Evolutionary conservation across 345 rosid genomes (phyloP).

Genomic region (Gossypium herbaceum): DNA sequence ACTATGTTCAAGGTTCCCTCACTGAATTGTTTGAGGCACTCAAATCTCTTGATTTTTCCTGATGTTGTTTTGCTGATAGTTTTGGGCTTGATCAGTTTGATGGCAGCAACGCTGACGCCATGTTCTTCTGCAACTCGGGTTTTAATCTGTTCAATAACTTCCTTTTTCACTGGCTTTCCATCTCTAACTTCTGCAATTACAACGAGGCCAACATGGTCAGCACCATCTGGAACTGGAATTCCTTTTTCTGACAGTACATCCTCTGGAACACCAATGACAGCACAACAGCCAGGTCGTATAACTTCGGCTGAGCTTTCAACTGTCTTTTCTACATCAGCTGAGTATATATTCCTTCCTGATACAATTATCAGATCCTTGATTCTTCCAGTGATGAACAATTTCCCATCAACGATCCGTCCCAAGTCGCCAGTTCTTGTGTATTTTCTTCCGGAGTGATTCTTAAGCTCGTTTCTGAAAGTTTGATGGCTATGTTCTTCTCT

Average conservation of each 20-base stretch:
- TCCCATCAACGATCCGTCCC: constrained; percentile 55
- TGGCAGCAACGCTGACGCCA: constrained; percentile 45
- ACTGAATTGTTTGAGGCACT: constrained; percentile 53
- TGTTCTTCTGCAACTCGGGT: constrained; percentile 56
- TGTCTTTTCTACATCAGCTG: constrained; percentile 66
- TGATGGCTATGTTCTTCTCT: constrained; percentile 47
- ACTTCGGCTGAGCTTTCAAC: constrained; percentile 54
- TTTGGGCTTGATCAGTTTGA: constrained; percentile 55
- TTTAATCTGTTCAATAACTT: constrained; percentile 37
- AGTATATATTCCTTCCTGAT: constrained; percentile 66
- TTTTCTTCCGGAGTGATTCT: constrained; percentile 32
- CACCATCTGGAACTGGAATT: constrained; percentile 44
- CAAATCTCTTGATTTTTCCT: constrained; percentile 73
- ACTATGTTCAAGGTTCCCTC: constrained; percentile 46
- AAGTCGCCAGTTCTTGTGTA: constrained; percentile 62
- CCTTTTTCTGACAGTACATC: constrained; percentile 58
- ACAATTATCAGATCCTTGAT: constrained; percentile 71
- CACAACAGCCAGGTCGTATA: constrained; percentile 66
- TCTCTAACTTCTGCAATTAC: constrained; percentile 68
- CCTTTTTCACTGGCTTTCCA: constrained; percentile 38
- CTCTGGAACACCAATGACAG: constrained; percentile 65
- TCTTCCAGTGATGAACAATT: constrained; percentile 63
- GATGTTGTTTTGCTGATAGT: constrained; percentile 65
- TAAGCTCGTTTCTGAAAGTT: constrained; percentile 48
- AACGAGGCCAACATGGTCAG: constrained; percentile 62